phyloP scores from a whole-genome alignment of 768 basidiomycete species.

The Mycena galopus region DNA sequence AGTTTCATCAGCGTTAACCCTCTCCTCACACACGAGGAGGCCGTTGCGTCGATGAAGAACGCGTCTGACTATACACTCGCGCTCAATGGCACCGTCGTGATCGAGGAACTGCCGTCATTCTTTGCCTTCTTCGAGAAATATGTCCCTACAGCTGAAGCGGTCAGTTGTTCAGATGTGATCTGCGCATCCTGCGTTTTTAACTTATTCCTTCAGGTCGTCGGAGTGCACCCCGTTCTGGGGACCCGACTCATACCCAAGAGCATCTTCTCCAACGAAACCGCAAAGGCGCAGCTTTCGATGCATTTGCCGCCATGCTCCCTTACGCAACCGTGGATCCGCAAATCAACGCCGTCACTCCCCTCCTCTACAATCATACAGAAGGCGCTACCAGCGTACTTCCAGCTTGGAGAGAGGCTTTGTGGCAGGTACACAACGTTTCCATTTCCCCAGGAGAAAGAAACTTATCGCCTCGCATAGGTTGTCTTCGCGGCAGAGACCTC shows the following conservation, averaged over 20 bases:
- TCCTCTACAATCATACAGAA: conserved; percentile 27
- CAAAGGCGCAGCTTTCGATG: conserved; percentile 34
- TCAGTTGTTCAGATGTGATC: conserved; percentile 15
- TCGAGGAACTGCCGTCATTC: conserved; percentile 48
- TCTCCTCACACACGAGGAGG: conserved; percentile 40
- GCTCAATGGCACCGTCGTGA: conserved; percentile 43
- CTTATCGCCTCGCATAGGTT: conserved; percentile 28
- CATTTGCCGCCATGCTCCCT: conserved; percentile 30
- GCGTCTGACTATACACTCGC: conserved; percentile 42
- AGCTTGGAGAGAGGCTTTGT: conserved; percentile 37
- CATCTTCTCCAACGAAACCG: conserved; percentile 40
- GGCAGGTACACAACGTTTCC: conserved; percentile 34
- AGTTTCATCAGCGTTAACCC: conserved; percentile 47
- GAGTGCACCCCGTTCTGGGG: conserved; percentile 31
- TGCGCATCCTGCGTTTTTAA: neutral
- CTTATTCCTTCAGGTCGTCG: conserved; percentile 13
- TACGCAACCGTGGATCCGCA: conserved; percentile 30
- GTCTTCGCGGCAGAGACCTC: conserved; percentile 18
- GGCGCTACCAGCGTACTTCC: conserved; percentile 33
- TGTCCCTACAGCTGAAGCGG: conserved; percentile 42
- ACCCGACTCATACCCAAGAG: conserved; percentile 44
- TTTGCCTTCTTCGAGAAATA: conserved; percentile 48
- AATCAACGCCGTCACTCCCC: conserved; percentile 24
- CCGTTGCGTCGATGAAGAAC: conserved; percentile 43
- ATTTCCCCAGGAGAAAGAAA: conserved; percentile 16